phyloP scores from a whole-genome alignment of 768 basidiomycete genomes.

The Imleria badia region DNA sequence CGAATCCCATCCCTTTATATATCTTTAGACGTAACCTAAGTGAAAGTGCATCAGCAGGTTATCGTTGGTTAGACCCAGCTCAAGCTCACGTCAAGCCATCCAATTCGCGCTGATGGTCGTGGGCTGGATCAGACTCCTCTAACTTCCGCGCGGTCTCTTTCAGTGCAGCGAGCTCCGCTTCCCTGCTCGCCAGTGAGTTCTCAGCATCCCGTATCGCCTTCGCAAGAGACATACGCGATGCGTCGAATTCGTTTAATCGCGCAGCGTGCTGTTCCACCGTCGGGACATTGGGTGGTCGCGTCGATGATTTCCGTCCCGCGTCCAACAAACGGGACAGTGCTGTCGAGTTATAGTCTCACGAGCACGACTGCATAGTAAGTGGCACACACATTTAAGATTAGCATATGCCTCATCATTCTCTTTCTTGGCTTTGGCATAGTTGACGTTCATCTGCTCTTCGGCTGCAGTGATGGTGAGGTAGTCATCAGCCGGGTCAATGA shows the following conservation, averaged over 20 bases:
- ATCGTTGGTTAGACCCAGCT: not conserved
- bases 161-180: slow-evolving; percentile 66
- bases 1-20: slow-evolving; percentile 72
- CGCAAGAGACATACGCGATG: slow-evolving; percentile 57
- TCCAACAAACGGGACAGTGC: slow-evolving; percentile 66
- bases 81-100: slow-evolving; percentile 63
- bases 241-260: slow-evolving; percentile 65
- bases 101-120: slow-evolving; percentile 67
- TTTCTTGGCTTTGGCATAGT: slow-evolving; percentile 57
- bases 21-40: slow-evolving; percentile 64
- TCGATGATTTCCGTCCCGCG: slow-evolving; percentile 67
- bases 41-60: slow-evolving; percentile 2
- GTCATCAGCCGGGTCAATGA: slow-evolving; percentile 80
- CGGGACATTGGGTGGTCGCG: slow-evolving; percentile 67
- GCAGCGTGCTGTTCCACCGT: slow-evolving; percentile 61
- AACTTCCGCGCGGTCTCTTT: slow-evolving; percentile 61
- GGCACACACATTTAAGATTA: slow-evolving; percentile 56
- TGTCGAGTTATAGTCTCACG: slow-evolving; percentile 27
- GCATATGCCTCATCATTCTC: slow-evolving; percentile 67
- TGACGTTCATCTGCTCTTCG: slow-evolving; percentile 64
- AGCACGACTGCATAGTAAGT: not conserved
- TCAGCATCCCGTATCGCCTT: slow-evolving; percentile 78
- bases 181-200: slow-evolving; percentile 59
- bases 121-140: slow-evolving; percentile 70
- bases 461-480: slow-evolving; percentile 72